These are phyloP conservation scores for Amanita molliuscula DNA, from an alignment of 768 basidiomycete species.

Conservation along the genomic window DNA sequence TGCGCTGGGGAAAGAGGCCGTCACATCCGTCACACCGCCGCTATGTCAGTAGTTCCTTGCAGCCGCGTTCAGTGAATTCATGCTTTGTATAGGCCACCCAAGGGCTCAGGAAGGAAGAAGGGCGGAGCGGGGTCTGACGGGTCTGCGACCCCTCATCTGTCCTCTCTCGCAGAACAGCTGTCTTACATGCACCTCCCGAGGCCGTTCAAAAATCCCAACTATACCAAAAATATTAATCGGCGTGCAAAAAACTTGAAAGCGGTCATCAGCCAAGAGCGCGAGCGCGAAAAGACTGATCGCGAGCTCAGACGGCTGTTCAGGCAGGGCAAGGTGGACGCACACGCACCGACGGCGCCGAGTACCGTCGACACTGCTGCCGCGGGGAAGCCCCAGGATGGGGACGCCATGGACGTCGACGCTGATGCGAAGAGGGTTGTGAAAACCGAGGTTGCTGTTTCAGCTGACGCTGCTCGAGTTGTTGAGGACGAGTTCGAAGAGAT, in stretches of 20 bases:
- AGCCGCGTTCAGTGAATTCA: not conserved
- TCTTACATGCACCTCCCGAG: constrained; percentile 62
- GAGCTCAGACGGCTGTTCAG: constrained; percentile 37
- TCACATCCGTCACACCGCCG: not conserved
- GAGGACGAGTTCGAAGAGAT: constrained; percentile 41
- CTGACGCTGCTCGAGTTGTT: not conserved
- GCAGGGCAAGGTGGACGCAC: constrained; percentile 29
- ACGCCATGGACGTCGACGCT: constrained; percentile 47
- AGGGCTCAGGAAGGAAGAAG: constrained; percentile 31
- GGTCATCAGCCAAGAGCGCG: constrained; percentile 69
- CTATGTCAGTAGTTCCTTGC: not conserved
- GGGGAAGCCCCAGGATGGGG: constrained; percentile 6
- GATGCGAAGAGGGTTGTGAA: constrained; percentile 13
- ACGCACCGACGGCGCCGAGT: not conserved
- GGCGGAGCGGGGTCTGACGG: constrained; percentile 28
- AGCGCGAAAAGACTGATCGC: constrained; percentile 59
- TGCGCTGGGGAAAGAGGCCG: not conserved
- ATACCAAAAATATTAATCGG: constrained; percentile 60
- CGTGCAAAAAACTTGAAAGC: constrained; percentile 75
- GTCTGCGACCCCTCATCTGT: constrained; percentile 30
- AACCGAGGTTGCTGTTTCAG: not conserved
- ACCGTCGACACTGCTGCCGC: not conserved
- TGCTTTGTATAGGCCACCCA: constrained; percentile 28
- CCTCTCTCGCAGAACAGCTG: constrained; percentile 46
- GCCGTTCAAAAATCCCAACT: constrained; percentile 70